Evolutionary conservation across 768 basidiomycete genomes (phyloP).

Genomic region (Boletus rufocinnamomeus): DNA sequence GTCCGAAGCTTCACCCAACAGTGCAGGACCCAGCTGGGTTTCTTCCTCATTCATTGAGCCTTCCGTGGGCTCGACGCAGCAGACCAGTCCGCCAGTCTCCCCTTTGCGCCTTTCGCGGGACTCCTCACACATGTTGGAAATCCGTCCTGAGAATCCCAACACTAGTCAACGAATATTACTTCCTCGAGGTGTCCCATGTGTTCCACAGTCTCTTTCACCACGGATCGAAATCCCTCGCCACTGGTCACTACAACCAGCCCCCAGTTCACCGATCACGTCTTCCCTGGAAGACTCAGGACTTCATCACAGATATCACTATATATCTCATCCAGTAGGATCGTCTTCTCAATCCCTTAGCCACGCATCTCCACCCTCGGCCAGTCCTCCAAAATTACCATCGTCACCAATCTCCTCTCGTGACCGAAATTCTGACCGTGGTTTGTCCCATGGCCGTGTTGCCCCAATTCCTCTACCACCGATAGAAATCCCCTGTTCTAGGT

Average conservation of each 20-base stretch:
- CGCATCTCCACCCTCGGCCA: constrained; percentile 9
- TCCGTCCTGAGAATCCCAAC: neutral
- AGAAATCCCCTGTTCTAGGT: neutral
- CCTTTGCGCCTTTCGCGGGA: constrained; percentile 1
- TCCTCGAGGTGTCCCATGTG: constrained; percentile 1
- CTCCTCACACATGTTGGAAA: constrained; percentile 6
- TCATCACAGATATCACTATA: constrained; percentile 6
- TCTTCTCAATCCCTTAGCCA: neutral
- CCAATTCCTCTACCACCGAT: neutral
- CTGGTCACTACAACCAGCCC: neutral
- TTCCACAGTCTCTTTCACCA: neutral
- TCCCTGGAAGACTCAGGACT: constrained; percentile 21
- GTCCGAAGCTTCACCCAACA: neutral
- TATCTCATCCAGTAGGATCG: constrained; percentile 1
- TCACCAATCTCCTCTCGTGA: neutral
- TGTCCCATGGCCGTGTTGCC: neutral
- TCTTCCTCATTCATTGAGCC: neutral
- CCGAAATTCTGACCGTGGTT: neutral
- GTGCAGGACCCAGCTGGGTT: neutral
- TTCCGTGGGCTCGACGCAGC: neutral
- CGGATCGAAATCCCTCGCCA: constrained; percentile 21
- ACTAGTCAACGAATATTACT: constrained; percentile 1
- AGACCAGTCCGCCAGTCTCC: neutral
- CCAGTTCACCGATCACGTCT: constrained; percentile 17
- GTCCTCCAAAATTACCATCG: neutral